Percentiles rank a stretch among this genome's conserved stretches.
Conservation (phyloP, 2,329 filamentous ascomycete genomes). For the Purpureocillium takamizusanense region DNA sequence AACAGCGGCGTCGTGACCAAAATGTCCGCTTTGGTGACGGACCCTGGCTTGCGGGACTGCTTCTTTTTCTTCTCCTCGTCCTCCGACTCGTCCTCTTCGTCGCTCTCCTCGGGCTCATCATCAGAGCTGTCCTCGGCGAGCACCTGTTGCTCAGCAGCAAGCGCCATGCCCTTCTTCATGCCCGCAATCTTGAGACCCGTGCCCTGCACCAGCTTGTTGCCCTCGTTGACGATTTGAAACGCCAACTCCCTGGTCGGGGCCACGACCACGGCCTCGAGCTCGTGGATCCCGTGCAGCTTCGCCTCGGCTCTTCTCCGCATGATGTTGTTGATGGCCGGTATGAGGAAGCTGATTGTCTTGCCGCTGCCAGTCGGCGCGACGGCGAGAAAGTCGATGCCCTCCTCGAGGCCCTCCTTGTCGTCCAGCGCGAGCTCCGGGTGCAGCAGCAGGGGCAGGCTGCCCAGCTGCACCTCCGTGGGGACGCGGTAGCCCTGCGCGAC, state of each 20-base stretch:
- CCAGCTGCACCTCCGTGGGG: conserved; percentile 92
- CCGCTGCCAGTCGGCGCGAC: conserved; percentile 93
- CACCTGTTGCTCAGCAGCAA: conserved; percentile 41
- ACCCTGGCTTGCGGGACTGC: conserved; percentile 17
- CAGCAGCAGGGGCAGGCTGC: conserved; percentile 70
- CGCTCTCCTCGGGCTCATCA: conserved; percentile 22
- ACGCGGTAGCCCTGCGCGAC: conserved; percentile 74
- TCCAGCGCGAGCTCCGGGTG: conserved; percentile 41
- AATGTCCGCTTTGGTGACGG: conserved; percentile 25
- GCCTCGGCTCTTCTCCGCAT: conserved; percentile 45
- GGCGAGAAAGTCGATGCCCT: conserved; percentile 65
- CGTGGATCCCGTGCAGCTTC: conserved; percentile 28
- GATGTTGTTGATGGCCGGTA: conserved; percentile 75
- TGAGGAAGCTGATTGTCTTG: conserved; percentile 88
- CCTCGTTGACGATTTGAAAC: conserved; percentile 76
- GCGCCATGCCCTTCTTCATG: conserved; percentile 77
- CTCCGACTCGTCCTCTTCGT: conserved; percentile 20
- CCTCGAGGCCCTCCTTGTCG: conserved; percentile 23
- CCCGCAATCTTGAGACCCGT: conserved; percentile 72
- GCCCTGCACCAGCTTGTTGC: conserved; percentile 66
- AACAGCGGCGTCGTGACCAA: conserved; percentile 42
- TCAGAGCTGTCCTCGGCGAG: conserved; percentile 28
- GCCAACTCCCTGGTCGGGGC: conserved; percentile 74
- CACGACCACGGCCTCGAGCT: conserved; percentile 59
- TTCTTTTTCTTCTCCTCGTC: conserved; percentile 22